Base-by-base conservation (phyloP, 2,329 filamentous ascomycete species). In the Aspergillus novofumigatus region DNA sequence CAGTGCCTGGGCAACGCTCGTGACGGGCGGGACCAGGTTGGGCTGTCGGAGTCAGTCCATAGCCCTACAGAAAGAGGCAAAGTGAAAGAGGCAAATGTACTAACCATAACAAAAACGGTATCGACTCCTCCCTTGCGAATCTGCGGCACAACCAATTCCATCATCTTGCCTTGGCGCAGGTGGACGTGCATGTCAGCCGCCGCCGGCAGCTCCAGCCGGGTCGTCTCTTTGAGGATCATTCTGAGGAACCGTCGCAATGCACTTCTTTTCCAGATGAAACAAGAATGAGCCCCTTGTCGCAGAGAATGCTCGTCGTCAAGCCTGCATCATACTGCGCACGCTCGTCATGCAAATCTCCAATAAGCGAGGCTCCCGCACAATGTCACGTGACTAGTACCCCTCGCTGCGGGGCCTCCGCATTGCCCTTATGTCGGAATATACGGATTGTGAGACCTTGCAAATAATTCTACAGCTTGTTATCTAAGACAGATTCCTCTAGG, bases 161-260 rank as follows among this genome's bases (percentile, higher is more conserved):
- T 86, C 79, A 77, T 83, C 57, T 82, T 78, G 21, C 82, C 87
- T 71, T 90, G 84, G 29, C 88, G 84, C 64, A 91, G 78, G 72
- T 91, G 88, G 65, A 90, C 87, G 66, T 87, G 85, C 75, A 88
- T 84, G 72, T 89, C 86, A 53, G 86, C 86, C 59, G 85, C 78
- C 23, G 86, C 80, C 51, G 85, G 84, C 66, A 89, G 79, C 76
- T 85, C 44, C 23, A 47, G 44, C 21, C 44, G 44, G 44, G 44
- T 47, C 1, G 44, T 47, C 21, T 47, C 44, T 25, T 47, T 47
- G 3, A 47, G 44, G 44, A 23, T 47, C 44, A 47, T 47, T 23
- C 10, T 47, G 44, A 1, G 10, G 21, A 1, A 10, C 2, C 2
- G 44, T 23, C 20, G 21, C 10, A 2, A 47, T 11, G 14, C 21